Evolutionary conservation across 169 alveolate genomes (phyloP).

Genomic region (Eimeria tenella): DNA sequence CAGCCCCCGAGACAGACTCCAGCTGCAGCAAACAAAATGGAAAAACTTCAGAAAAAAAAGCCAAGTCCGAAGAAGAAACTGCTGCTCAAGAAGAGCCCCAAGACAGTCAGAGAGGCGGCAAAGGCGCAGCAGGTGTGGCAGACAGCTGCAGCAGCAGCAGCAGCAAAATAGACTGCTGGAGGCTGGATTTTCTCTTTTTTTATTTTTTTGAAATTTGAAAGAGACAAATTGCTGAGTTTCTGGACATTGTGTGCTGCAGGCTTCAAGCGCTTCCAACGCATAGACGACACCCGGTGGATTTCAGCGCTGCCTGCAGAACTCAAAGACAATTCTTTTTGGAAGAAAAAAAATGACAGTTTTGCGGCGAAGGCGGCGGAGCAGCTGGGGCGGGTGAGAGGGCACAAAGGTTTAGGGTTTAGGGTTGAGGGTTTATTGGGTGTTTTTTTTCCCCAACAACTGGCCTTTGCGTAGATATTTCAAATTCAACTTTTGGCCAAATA

Average conservation of each 20-base stretch:
- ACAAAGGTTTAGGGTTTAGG: not conserved
- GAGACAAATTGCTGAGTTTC: not conserved
- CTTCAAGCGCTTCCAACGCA: conserved; percentile 13
- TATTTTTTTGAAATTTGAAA: not conserved
- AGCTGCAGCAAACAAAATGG: not conserved
- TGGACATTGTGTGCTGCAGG: not conserved
- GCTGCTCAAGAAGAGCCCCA: not conserved
- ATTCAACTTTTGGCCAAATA: too few species aligned
- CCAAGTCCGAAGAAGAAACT: not conserved
- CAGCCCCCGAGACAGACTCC: not conserved
- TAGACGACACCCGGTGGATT: not conserved
- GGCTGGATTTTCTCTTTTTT: not conserved
- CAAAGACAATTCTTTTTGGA: conserved; percentile 78
- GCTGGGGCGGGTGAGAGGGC: conserved; percentile 55
- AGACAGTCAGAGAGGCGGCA: not conserved
- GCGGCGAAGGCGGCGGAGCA: conserved; percentile 79
- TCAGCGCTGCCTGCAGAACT: conserved; percentile 28
- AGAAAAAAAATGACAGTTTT: conserved; percentile 68
- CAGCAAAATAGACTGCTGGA: not conserved
- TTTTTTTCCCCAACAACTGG: not conserved
- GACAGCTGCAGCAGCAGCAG: not conserved
- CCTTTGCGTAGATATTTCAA: not conserved
- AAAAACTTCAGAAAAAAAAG: not conserved
- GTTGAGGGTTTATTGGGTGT: not conserved
- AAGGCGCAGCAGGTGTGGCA: not conserved